A percentile compares a stretch with the other conserved stretches of the same genome.
Conservation (phyloP, 108 stramenopile species). For the Nitzschia putrida region DNA sequence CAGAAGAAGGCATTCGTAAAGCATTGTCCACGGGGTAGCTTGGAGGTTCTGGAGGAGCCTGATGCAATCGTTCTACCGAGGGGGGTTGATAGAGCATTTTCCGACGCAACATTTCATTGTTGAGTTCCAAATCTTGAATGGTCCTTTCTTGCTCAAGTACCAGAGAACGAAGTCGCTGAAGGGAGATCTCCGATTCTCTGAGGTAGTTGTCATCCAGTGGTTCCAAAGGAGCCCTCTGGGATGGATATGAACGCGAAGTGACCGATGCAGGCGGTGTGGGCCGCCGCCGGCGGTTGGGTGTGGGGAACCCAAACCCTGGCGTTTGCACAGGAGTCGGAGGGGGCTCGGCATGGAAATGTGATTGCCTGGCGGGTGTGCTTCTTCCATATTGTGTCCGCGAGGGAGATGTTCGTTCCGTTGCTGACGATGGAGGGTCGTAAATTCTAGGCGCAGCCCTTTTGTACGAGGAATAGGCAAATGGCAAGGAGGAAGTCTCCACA, state of each 20-base stretch:
- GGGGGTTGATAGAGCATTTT: slow-evolving; percentile 11
- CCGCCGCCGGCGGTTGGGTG: slow-evolving; percentile 18
- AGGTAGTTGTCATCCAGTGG: not conserved
- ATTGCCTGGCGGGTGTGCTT: slow-evolving; percentile 12
- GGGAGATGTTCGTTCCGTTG: slow-evolving; percentile 8
- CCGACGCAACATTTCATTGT: slow-evolving; percentile 23
- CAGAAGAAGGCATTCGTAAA: no score
- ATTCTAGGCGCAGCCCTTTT: not conserved
- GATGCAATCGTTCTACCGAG: slow-evolving; percentile 9
- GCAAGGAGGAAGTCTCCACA: not conserved
- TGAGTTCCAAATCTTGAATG: slow-evolving; percentile 19
- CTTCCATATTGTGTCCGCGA: slow-evolving; percentile 8
- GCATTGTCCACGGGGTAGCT: no score
- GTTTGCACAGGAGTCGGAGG: slow-evolving; percentile 29
- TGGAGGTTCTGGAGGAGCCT: not conserved
- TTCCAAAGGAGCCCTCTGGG: not conserved
- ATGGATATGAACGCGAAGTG: not conserved
- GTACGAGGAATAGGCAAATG: not conserved
- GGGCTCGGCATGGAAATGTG: slow-evolving; percentile 17
- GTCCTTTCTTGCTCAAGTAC: slow-evolving; percentile 5
- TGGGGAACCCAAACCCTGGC: slow-evolving; percentile 16
- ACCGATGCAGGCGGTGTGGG: not conserved
- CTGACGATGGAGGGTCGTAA: slow-evolving; percentile 18
- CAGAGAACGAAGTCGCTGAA: not conserved
- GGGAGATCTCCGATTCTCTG: not conserved